These are phyloP conservation scores for Termitomyces sp. DNA, from an alignment of 768 basidiomycete species.

Conservation along the genomic window DNA sequence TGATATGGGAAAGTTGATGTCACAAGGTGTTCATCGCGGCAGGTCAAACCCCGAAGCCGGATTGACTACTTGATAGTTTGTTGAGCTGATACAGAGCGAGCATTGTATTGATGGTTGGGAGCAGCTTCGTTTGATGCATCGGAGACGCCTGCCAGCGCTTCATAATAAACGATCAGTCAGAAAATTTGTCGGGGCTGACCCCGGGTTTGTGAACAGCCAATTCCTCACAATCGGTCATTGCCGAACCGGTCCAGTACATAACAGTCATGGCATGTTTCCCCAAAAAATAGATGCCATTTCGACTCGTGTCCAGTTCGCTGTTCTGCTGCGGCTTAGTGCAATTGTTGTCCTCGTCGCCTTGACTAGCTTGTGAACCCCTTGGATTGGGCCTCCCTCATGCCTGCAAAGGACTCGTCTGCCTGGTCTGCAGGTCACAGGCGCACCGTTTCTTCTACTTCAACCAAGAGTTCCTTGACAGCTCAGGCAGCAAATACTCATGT, in stretches of 20 bases:
- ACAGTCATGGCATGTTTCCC: slow-evolving; percentile 4
- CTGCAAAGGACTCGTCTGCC: slow-evolving; percentile 9
- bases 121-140: background rate
- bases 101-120: background rate
- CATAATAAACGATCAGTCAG: background rate
- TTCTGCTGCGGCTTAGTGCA: slow-evolving; percentile 1
- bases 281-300: slow-evolving; percentile 1
- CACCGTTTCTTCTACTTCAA: slow-evolving; percentile 7
- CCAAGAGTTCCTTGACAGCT: slow-evolving; percentile 3
- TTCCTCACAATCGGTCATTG: slow-evolving; percentile 1
- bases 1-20: background rate
- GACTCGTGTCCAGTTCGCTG: slow-evolving; percentile 5
- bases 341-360: background rate
- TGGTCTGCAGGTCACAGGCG: slow-evolving; percentile 12
- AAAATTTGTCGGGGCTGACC: background rate
- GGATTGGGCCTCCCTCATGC: slow-evolving; percentile 4
- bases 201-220: background rate
- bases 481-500: background rate
- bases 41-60: background rate
- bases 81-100: background rate
- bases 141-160: background rate
- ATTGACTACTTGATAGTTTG: background rate
- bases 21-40: background rate
- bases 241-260: slow-evolving; percentile 6
- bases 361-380: background rate